Evolutionary conservation across 768 basidiomycete species (phyloP).

Genomic region (Tubosaeta sp.): DNA sequence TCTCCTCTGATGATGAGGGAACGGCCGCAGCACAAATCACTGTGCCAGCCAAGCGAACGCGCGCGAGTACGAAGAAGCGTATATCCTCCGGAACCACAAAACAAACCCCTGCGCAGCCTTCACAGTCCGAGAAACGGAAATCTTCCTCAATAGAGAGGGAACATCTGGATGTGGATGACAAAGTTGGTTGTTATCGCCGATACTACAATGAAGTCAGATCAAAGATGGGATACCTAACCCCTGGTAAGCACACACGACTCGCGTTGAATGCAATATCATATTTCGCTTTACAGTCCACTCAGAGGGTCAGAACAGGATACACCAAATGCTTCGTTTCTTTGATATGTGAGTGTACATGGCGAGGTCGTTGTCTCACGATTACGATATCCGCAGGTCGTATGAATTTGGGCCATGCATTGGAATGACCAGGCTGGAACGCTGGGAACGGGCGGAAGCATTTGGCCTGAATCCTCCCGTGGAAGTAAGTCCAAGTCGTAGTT

Average conservation of each 20-base stretch:
- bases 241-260: slow-evolving; percentile 47
- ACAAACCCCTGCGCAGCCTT: not conserved
- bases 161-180: slow-evolving; percentile 41
- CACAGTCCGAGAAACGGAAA: slow-evolving; percentile 6
- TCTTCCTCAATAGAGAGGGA: slow-evolving; percentile 14
- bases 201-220: slow-evolving; percentile 42
- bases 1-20: slow-evolving; percentile 21
- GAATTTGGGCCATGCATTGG: slow-evolving; percentile 81
- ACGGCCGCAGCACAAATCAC: not conserved
- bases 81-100: slow-evolving; percentile 4
- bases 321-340: slow-evolving; percentile 75
- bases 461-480: slow-evolving; percentile 78
- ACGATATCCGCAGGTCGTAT: slow-evolving; percentile 48
- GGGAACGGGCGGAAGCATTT: slow-evolving; percentile 77
- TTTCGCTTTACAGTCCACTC: slow-evolving; percentile 51
- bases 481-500: slow-evolving; percentile 38
- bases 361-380: not conserved
- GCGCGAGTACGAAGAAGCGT: slow-evolving; percentile 22
- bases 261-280: not conserved
- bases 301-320: slow-evolving; percentile 54
- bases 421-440: slow-evolving; percentile 77
- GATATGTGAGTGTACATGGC: slow-evolving; percentile 51
- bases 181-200: slow-evolving; percentile 49
- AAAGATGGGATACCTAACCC: slow-evolving; percentile 53
- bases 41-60: slow-evolving; percentile 22